A percentile compares a stretch with the other conserved stretches of the same genome.
Conservation (phyloP, 1,284 basidiomycete genomes). For the Apiotrichum domesticum region DNA sequence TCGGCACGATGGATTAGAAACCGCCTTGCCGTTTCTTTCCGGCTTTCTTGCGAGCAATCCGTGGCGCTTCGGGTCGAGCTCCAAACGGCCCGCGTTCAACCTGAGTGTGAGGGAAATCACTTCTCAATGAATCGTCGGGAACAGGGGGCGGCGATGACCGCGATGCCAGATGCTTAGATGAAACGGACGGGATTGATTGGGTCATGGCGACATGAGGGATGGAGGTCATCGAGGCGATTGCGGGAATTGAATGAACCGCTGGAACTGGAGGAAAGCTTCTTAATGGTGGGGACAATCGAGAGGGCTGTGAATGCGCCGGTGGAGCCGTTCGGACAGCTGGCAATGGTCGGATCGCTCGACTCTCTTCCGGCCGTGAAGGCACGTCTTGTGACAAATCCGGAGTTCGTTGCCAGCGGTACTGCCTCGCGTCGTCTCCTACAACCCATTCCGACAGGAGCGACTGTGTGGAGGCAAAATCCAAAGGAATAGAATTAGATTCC, state of each 20-base stretch:
- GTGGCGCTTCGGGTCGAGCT: slow-evolving; percentile 18
- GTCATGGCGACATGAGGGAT: not conserved
- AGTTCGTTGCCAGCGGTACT: slow-evolving; percentile 19
- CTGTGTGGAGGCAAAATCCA: not conserved
- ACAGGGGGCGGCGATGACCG: not conserved
- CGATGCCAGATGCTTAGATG: not conserved
- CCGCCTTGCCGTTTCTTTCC: slow-evolving; percentile 35
- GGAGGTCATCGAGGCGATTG: not conserved
- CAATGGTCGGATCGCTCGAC: not conserved
- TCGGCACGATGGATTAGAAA: slow-evolving; percentile 18
- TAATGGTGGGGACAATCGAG: no score
- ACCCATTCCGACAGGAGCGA: slow-evolving; percentile 29
- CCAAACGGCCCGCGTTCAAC: slow-evolving; percentile 32
- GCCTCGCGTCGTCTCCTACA: slow-evolving; percentile 13
- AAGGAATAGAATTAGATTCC: not conserved
- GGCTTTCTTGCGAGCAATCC: slow-evolving; percentile 22
- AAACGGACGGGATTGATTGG: no score
- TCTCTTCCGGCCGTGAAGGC: slow-evolving; percentile 12
- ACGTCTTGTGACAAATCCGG: not conserved
- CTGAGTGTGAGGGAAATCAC: not conserved
- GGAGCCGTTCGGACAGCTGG: not conserved
- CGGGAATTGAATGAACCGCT: not conserved
- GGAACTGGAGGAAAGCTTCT: not conserved
- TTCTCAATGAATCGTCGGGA: not conserved
- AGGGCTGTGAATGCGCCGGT: no score